Percentiles rank a stretch among this genome's conserved stretches.
Evolutionary conservation across 306 rosid genomes (phyloP).

Genomic region (Trifolium subterraneum): DNA sequence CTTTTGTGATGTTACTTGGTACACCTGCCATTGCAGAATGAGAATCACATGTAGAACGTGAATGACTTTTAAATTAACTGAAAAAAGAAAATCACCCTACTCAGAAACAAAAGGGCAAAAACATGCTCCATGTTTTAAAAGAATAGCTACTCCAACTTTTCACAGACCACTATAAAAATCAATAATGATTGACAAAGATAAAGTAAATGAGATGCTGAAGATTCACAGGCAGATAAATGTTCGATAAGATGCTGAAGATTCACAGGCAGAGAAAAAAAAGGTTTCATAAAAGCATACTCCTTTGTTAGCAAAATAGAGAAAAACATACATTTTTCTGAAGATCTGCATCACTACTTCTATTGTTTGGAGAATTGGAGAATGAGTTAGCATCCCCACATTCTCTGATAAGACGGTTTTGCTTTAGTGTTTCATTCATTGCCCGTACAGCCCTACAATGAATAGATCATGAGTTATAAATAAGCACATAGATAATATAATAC

Average conservation of each 20-base stretch:
- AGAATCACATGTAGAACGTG: constrained; percentile 31
- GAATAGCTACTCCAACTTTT: constrained; percentile 24
- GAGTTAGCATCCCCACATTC: constrained; percentile 71
- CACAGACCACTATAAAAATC: neutral
- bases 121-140: constrained; percentile 4
- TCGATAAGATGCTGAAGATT: constrained; percentile 18
- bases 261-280: constrained; percentile 17
- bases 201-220: neutral
- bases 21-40: constrained; percentile 39
- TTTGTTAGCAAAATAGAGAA: constrained; percentile 39
- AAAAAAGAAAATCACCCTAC: constrained; percentile 9
- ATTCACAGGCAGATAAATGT: neutral
- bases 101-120: constrained; percentile 17
- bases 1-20: constrained; percentile 69
- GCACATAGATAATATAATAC: constrained; percentile 15
- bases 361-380: constrained; percentile 59
- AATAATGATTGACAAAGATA: constrained; percentile 2
- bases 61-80: constrained; percentile 29
- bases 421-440: constrained; percentile 96
- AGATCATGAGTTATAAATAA: constrained; percentile 45
- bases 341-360: constrained; percentile 39
- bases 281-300: constrained; percentile 38
- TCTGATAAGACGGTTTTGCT: constrained; percentile 88
- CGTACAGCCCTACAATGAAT: constrained; percentile 83
- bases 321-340: constrained; percentile 55